Percentiles rank a stretch among this genome's conserved stretches.
These are phyloP conservation scores for Xanthoconium purpureum DNA, from an alignment of 768 basidiomycete species.

Conservation along the genomic window DNA sequence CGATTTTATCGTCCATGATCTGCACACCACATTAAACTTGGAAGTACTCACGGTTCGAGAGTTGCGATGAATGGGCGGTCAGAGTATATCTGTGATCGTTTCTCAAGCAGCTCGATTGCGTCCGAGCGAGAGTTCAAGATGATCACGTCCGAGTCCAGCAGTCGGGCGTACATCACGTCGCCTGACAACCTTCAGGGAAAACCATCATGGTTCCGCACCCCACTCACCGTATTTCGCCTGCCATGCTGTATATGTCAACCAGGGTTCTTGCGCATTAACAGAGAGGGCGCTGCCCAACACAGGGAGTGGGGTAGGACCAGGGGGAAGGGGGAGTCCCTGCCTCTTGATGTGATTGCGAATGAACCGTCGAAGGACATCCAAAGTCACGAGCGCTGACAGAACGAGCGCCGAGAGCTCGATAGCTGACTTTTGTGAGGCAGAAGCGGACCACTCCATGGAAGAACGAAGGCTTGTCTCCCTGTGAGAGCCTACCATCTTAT, in stretches of 20 bases:
- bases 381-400: neutral
- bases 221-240: neutral
- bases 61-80: neutral
- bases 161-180: neutral
- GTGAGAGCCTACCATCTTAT: too few relatives aligned
- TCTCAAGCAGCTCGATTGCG: too few relatives aligned
- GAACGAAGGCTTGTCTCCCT: neutral
- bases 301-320: neutral
- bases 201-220: neutral
- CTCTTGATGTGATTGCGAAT: neutral
- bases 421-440: neutral
- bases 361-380: neutral
- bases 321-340: neutral
- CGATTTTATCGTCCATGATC: neutral
- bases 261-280: neutral
- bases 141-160: neutral
- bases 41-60: too few relatives aligned
- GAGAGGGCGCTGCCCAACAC: neutral
- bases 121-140: too few relatives aligned
- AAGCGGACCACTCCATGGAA: neutral
- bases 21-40: too few relatives aligned
- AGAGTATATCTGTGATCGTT: neutral
- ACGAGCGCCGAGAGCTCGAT: neutral
- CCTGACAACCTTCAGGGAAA: neutral
- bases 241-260: neutral